A percentile compares a stretch with the other conserved stretches of the same genome.
These are phyloP conservation scores for Talaromyces piceae DNA, from an alignment of 2,329 filamentous ascomycete genomes.

Conservation along the genomic window DNA sequence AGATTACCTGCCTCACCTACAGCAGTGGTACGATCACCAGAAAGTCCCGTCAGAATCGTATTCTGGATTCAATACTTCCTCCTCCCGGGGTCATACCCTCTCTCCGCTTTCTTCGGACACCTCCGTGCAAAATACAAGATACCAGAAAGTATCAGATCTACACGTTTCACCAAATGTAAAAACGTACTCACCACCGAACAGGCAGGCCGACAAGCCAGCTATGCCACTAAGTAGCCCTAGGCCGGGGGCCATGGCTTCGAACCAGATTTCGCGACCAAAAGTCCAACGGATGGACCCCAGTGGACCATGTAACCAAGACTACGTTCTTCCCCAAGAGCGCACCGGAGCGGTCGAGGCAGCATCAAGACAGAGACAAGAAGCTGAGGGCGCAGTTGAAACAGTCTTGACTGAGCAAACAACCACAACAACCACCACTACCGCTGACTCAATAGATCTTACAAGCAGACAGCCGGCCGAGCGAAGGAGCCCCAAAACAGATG, in stretches of 20 bases:
- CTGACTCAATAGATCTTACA: not conserved
- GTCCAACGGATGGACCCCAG: conserved; percentile 9
- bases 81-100: not conserved
- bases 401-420: conserved; percentile 1
- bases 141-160: not conserved
- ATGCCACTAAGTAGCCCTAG: not conserved
- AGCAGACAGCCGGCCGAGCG: conserved; percentile 3
- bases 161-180: not conserved
- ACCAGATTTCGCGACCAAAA: conserved; percentile 5
- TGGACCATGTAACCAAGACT: conserved; percentile 9
- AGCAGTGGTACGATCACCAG: not conserved
- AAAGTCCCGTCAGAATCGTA: not conserved
- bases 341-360: conserved; percentile 7
- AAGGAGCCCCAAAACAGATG: conserved; percentile 2
- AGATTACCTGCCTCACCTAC: not conserved
- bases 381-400: conserved; percentile 2
- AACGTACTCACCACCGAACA: not conserved
- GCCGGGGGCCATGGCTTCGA: not conserved
- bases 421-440: not conserved
- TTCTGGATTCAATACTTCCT: not conserved
- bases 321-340: conserved; percentile 8
- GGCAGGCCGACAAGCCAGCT: not conserved
- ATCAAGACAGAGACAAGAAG: conserved; percentile 1
- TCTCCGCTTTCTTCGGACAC: not conserved
- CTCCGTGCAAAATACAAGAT: not conserved